Conservation (phyloP, 1,284 basidiomycete genomes). For the Puccinia sorghi region DNA sequence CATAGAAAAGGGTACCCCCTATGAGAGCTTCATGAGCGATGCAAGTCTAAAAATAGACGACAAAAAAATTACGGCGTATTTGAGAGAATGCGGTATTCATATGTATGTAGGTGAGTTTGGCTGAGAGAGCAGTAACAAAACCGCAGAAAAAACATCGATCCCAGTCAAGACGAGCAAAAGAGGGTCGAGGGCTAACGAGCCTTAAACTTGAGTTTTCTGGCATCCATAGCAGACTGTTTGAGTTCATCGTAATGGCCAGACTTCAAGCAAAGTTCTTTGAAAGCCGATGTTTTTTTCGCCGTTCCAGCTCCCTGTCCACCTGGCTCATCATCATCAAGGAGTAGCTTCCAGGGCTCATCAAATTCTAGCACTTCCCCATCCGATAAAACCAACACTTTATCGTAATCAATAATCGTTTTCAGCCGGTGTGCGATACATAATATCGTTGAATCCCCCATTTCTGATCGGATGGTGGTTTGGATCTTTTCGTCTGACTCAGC, state of each 20-base stretch:
- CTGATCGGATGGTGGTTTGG: slow-evolving; percentile 71
- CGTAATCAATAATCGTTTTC: slow-evolving; percentile 67
- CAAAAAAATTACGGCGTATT: neutral
- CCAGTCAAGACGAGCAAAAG: neutral
- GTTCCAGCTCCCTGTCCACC: neutral
- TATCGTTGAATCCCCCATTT: slow-evolving; percentile 68
- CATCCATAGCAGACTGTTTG: slow-evolving; percentile 21
- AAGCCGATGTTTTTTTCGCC: slow-evolving; percentile 15
- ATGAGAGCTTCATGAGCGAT: neutral
- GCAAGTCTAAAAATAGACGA: neutral
- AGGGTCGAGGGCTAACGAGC: neutral
- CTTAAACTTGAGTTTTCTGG: slow-evolving; percentile 8
- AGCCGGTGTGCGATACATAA: slow-evolving; percentile 64
- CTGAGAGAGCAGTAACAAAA: neutral
- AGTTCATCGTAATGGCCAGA: slow-evolving; percentile 38
- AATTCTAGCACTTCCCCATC: slow-evolving; percentile 37
- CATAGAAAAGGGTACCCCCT: neutral
- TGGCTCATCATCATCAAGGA: slow-evolving; percentile 21
- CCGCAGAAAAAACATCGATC: neutral
- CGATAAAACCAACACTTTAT: slow-evolving; percentile 53
- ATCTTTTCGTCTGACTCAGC: slow-evolving; percentile 57
- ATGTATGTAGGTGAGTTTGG: neutral
- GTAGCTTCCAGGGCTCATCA: slow-evolving; percentile 24
- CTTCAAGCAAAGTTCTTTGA: slow-evolving; percentile 29
- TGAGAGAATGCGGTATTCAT: neutral